Percentiles rank a stretch among this genome's conserved stretches.
Evolutionary conservation across 1,284 basidiomycete species (phyloP).

Genomic region (Malassezia slooffiae): DNA sequence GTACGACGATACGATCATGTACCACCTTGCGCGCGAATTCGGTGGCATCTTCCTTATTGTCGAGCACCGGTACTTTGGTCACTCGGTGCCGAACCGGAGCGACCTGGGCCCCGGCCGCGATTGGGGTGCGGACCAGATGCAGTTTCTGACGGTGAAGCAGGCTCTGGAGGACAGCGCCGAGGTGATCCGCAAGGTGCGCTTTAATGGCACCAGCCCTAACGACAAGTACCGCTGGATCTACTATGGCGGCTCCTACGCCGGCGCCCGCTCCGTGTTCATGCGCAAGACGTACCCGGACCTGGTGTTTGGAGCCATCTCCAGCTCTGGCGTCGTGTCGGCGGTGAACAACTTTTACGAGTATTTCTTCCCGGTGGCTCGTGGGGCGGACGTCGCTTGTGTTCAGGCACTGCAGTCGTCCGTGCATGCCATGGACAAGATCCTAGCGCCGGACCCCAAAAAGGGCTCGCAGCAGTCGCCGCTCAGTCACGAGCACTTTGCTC

Average conservation of each 20-base stretch:
- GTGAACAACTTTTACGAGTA: too few relatives aligned
- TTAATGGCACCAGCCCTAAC: slow-evolving; percentile 60
- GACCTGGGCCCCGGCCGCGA: slow-evolving; percentile 55
- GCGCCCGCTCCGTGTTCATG: slow-evolving; percentile 87
- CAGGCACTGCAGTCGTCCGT: slow-evolving; percentile 55
- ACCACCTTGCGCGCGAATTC: slow-evolving; percentile 70
- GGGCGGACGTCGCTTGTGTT: slow-evolving; percentile 63
- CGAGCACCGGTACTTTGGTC: slow-evolving; percentile 56
- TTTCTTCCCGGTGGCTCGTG: slow-evolving; percentile 69
- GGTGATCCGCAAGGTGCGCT: slow-evolving; percentile 72
- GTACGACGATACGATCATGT: slow-evolving; percentile 58
- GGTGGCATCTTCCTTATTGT: slow-evolving; percentile 73
- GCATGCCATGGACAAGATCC: slow-evolving; percentile 29
- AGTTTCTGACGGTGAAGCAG: slow-evolving; percentile 79
- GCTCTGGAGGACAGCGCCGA: slow-evolving; percentile 81
- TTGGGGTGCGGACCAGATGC: slow-evolving; percentile 49
- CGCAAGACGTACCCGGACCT: slow-evolving; percentile 71
- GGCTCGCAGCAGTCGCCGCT: slow-evolving; percentile 27
- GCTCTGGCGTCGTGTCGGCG: slow-evolving; percentile 48
- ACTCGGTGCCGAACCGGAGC: slow-evolving; percentile 65
- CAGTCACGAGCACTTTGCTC: too few relatives aligned
- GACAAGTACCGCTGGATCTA: slow-evolving; percentile 62
- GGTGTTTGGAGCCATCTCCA: slow-evolving; percentile 81
- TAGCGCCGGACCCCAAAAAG: slow-evolving; percentile 29
- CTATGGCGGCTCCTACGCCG: slow-evolving; percentile 75